phyloP scores from a whole-genome alignment of 345 rosid species.

The Citrus hindsii region DNA sequence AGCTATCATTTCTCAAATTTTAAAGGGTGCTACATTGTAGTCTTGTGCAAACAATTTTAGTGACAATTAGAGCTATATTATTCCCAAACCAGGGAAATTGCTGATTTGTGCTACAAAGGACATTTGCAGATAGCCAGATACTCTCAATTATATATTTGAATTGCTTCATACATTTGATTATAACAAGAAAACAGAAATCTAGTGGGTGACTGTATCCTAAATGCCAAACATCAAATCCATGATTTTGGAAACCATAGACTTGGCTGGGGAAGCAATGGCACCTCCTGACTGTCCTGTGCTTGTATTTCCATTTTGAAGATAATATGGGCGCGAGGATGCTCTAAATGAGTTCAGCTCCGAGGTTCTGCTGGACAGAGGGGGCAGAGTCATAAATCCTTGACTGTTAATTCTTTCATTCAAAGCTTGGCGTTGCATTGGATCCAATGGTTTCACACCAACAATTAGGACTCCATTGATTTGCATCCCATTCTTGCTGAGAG shows the following conservation, averaged over 20 bases:
- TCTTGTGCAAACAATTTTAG: conserved; percentile 4
- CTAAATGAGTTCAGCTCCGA: conserved; percentile 35
- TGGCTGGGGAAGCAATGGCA: conserved; percentile 79
- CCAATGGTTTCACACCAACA: conserved; percentile 87
- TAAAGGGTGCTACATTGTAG: neutral
- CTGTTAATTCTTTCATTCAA: conserved; percentile 67
- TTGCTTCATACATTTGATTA: conserved; percentile 3
- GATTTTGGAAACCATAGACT: conserved; percentile 74
- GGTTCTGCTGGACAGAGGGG: conserved; percentile 51
- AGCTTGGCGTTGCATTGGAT: conserved; percentile 74
- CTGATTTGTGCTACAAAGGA: neutral
- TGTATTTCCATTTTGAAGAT: conserved; percentile 62
- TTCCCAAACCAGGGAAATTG: neutral
- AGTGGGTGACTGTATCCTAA: conserved; percentile 21
- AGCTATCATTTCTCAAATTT: neutral
- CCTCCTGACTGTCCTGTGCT: conserved; percentile 56
- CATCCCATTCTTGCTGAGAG: conserved; percentile 79
- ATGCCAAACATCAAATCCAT: conserved; percentile 78
- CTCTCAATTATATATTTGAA: conserved; percentile 12
- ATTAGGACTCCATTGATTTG: conserved; percentile 80
- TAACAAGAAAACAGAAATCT: neutral
- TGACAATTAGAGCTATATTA: neutral
- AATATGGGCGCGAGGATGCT: conserved; percentile 47
- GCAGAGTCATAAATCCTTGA: conserved; percentile 82
- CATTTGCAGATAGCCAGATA: neutral